Percentiles rank a stretch among this genome's conserved stretches.
Conservation (phyloP, 2,329 filamentous ascomycete species). For the Aspergillus novoparasiticus region DNA sequence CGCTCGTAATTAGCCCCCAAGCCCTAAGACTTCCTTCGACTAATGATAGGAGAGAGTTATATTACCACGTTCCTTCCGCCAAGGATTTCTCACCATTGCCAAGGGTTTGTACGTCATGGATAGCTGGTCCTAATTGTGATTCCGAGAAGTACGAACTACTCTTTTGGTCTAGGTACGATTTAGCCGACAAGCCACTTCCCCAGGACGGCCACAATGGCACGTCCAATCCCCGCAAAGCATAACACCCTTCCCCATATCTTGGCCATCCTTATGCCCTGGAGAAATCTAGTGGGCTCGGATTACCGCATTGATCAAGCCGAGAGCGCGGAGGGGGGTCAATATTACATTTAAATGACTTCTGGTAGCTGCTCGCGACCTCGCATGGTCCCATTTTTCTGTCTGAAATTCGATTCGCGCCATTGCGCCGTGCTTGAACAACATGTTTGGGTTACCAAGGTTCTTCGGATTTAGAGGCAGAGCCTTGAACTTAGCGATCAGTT, state of each 20-base stretch:
- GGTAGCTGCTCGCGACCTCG: slow-evolving; percentile 8
- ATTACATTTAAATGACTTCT: slow-evolving; percentile 26
- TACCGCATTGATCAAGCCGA: slow-evolving; percentile 29
- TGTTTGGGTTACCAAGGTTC: slow-evolving; percentile 32
- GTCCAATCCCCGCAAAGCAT: slow-evolving; percentile 19
- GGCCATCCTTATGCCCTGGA: slow-evolving; percentile 21
- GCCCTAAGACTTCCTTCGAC: neutral
- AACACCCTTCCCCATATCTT: slow-evolving; percentile 28
- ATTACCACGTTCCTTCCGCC: slow-evolving; percentile 4
- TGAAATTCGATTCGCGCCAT: slow-evolving; percentile 10
- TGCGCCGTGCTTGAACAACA: slow-evolving; percentile 20
- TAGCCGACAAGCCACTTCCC: slow-evolving; percentile 15
- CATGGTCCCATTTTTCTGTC: slow-evolving; percentile 5
- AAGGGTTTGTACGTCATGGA: slow-evolving; percentile 12
- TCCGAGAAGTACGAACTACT: neutral
- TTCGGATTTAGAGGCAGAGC: slow-evolving; percentile 31
- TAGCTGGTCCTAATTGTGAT: slow-evolving; percentile 2
- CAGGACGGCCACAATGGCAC: slow-evolving; percentile 11
- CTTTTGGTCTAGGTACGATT: slow-evolving; percentile 13
- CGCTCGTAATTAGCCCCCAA: neutral
- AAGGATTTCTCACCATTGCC: slow-evolving; percentile 14
- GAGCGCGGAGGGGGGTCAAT: neutral
- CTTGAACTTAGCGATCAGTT: slow-evolving; percentile 41
- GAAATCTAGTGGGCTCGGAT: slow-evolving; percentile 22
- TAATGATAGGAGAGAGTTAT: neutral